These are phyloP conservation scores for Leccinellum rugosiceps DNA, from an alignment of 768 basidiomycete species.

Conservation along the genomic window DNA sequence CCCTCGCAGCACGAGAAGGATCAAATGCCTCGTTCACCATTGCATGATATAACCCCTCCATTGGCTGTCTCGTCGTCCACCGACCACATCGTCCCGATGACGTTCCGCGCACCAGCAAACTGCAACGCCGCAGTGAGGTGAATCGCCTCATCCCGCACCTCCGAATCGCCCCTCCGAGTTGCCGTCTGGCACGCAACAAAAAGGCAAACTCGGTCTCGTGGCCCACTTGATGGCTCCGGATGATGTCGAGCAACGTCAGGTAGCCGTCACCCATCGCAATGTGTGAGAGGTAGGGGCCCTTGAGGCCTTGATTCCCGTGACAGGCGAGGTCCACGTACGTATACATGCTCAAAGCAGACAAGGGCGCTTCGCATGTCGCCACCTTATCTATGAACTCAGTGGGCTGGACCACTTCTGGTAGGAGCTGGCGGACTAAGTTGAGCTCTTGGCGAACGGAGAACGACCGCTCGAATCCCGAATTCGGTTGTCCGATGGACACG, in stretches of 20 bases:
- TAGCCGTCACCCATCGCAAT: too few relatives aligned
- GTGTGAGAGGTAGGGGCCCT: constrained; percentile 15
- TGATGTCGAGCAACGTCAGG: constrained; percentile 23
- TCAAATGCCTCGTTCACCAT: too few relatives aligned
- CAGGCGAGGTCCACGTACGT: constrained; percentile 28
- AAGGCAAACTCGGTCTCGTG: constrained; percentile 26
- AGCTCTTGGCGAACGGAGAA: too few relatives aligned
- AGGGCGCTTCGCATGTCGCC: too few relatives aligned
- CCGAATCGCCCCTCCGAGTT: constrained; percentile 20
- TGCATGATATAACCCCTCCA: too few relatives aligned
- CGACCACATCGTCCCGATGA: constrained; percentile 32
- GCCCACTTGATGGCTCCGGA: too few relatives aligned
- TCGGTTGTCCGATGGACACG: constrained; percentile 19
- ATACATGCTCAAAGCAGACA: too few relatives aligned
- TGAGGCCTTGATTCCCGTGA: constrained; percentile 18
- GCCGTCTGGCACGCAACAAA: constrained; percentile 30
- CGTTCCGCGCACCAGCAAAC: constrained; percentile 24
- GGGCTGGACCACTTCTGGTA: too few relatives aligned
- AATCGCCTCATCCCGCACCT: constrained; percentile 25
- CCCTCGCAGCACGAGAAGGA: constrained; percentile 12
- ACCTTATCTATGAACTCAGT: too few relatives aligned
- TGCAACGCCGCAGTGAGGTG: constrained; percentile 32
- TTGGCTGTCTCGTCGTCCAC: constrained; percentile 26
- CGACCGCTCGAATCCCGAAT: not conserved
- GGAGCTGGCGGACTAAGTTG: too few relatives aligned